phyloP scores from a whole-genome alignment of 2,329 filamentous ascomycete genomes.

The Pestalotiopsis sp. region DNA sequence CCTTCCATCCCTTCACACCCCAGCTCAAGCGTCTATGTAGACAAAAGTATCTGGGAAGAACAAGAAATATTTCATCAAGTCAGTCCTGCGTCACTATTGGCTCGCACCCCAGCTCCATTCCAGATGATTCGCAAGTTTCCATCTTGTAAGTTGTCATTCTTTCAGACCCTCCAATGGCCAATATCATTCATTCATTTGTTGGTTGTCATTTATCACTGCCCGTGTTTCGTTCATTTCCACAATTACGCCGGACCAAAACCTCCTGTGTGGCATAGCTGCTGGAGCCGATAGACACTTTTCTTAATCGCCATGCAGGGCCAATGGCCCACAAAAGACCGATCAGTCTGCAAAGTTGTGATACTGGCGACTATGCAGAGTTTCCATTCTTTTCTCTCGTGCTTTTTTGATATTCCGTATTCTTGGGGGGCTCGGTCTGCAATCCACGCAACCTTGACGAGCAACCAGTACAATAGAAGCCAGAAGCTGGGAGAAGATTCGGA shows the following conservation, averaged over 20 bases:
- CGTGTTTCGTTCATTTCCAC: neutral
- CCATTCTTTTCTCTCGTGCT: neutral
- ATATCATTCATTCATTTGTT: neutral
- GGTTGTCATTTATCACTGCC: neutral
- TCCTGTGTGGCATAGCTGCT: constrained; percentile 1
- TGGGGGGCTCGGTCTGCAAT: neutral
- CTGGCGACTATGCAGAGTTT: neutral
- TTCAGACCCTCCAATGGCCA: neutral
- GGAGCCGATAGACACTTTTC: neutral
- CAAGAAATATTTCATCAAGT: neutral
- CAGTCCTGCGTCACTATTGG: neutral
- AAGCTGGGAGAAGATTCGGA: constrained; percentile 3
- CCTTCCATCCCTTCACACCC: neutral
- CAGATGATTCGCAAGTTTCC: neutral
- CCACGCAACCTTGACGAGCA: neutral
- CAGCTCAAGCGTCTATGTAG: neutral
- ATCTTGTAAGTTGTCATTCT: neutral
- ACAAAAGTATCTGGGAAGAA: neutral
- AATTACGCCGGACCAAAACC: constrained; percentile 4
- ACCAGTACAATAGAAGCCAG: neutral
- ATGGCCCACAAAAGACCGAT: neutral
- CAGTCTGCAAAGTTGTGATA: constrained; percentile 4
- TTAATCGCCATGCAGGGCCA: neutral
- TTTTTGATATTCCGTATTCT: neutral
- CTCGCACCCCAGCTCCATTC: neutral